Evolutionary conservation across 83 land plant species (phyloP).

Genomic region (Picea abies): DNA sequence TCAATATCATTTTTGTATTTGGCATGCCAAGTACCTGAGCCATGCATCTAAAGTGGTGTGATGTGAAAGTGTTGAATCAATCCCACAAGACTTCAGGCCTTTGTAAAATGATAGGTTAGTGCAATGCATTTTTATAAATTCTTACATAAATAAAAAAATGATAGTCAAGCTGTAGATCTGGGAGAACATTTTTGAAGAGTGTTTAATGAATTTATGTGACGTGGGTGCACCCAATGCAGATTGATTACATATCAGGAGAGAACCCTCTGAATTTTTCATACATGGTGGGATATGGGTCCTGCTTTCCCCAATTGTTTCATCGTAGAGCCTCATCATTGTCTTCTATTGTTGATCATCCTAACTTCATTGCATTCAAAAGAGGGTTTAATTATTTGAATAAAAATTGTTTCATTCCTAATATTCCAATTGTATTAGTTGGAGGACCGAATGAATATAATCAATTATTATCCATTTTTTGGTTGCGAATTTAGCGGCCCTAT

Average conservation of each 20-base stretch:
- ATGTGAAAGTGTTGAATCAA: constrained; percentile 36
- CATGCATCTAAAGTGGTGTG: constrained; percentile 27
- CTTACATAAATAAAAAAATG: too few relatives aligned
- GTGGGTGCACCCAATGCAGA: background rate
- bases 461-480: too few relatives aligned
- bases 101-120: constrained; percentile 53
- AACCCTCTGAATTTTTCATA: constrained; percentile 40
- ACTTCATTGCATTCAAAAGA: constrained; percentile 36
- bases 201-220: background rate
- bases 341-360: constrained; percentile 48
- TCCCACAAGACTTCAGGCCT: constrained; percentile 21
- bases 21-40: background rate
- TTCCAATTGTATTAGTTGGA: too few relatives aligned
- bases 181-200: background rate
- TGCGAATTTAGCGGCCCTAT: too few relatives aligned
- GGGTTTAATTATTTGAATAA: constrained; percentile 28
- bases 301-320: constrained; percentile 60
- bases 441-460: too few relatives aligned
- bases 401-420: too few relatives aligned
- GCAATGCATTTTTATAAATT: background rate
- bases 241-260: constrained; percentile 33
- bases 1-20: too few relatives aligned
- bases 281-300: constrained; percentile 43
- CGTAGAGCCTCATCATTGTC: constrained; percentile 83
- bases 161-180: background rate